These are phyloP conservation scores for Ophiostoma novo-ulmi DNA, from an alignment of 2,329 filamentous ascomycete genomes.

Conservation along the genomic window DNA sequence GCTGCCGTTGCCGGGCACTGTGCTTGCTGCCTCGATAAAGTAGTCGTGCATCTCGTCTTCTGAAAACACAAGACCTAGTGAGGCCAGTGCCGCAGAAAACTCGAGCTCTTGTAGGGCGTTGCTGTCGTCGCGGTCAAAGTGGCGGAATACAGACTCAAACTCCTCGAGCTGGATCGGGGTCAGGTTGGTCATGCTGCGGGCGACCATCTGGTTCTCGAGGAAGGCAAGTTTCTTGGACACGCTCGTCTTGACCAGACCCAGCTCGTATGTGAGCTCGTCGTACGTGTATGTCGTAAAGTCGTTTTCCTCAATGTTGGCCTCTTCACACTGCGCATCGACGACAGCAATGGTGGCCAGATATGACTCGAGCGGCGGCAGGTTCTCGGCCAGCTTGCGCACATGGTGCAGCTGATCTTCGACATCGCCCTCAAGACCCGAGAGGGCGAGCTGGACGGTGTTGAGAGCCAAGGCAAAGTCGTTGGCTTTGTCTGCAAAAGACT, in stretches of 20 bases:
- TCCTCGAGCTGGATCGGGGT: conserved; percentile 98
- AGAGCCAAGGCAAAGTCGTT: conserved; percentile 96
- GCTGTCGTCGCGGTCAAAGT: conserved; percentile 90
- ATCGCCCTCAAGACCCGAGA: conserved; percentile 94
- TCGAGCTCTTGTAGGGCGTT: conserved; percentile 91
- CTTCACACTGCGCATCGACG: conserved; percentile 81
- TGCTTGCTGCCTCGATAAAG: conserved; percentile 76
- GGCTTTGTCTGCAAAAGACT: conserved; percentile 93
- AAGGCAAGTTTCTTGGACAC: conserved; percentile 96
- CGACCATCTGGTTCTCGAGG: conserved; percentile 97
- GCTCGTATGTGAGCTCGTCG: conserved; percentile 90
- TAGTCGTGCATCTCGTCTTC: conserved; percentile 98
- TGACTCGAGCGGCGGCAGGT: conserved; percentile 79
- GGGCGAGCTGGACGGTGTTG: conserved; percentile 89
- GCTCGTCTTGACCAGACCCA: conserved; percentile 82
- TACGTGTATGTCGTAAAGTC: conserved; percentile 99
- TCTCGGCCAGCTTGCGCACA: conserved; percentile 78
- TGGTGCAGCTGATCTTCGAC: conserved; percentile 91
- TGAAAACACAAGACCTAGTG: conserved; percentile 88
- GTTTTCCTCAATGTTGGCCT: conserved; percentile 98
- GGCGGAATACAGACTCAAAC: conserved; percentile 95
- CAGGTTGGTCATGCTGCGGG: conserved; percentile 96
- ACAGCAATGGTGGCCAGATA: conserved; percentile 84
- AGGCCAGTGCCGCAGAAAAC: conserved; percentile 93
- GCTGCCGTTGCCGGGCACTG: conserved; percentile 10